Base-by-base conservation (phyloP, 192 early-diverging fungal genomes). In the Coemansia sp. region DNA sequence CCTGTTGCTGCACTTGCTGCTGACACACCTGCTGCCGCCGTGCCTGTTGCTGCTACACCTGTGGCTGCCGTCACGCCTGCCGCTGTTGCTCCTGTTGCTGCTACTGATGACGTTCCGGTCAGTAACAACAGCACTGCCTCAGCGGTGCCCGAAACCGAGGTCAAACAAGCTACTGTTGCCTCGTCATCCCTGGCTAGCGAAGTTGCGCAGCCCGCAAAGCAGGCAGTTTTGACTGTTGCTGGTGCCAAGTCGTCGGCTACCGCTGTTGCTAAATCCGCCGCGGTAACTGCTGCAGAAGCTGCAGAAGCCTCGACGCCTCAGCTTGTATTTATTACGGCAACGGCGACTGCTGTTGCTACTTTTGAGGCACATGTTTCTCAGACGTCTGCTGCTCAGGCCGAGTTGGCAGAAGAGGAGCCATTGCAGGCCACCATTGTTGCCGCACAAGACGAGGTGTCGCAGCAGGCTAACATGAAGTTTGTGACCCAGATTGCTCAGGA, bases 371-470 rank as follows among this genome's bases (percentile, higher is more conserved):
- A 35, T 48, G 59, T n/a, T 10, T 29, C 41, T n/a, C 48, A 14
- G n/a, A 57, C 61, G 11, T 54, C 54, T 39, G 39, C 55, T 25
- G 54, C 25, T 23, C 3, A 26, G 9, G n/a, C 9, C 31, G 21
- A 26, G 11, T 12, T 31, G 29, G 27, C 31, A 3, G 54, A 23
- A 6, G 58, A 47, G 47, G 38, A 59, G 35, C 23, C 35, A 6
- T 12, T 23, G 6, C 63, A 72, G 25, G 74, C 69, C 0, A 65
- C 58, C 57, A 72, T 72, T 22, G 76, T 69, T 22, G 70, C 76
- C 19, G 76, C 70, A 5, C 70, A 69, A 59, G 66, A 51, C 16
- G 61, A 31, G 23, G 7, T 48, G 16, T 61, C 61, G 41, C 65
- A 65, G 27, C 48, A 53, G 31, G 39, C 39, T 41, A 41, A 14